These are phyloP conservation scores for Fusarium hainanense DNA, from an alignment of 2,329 filamentous ascomycete species.

Conservation along the genomic window DNA sequence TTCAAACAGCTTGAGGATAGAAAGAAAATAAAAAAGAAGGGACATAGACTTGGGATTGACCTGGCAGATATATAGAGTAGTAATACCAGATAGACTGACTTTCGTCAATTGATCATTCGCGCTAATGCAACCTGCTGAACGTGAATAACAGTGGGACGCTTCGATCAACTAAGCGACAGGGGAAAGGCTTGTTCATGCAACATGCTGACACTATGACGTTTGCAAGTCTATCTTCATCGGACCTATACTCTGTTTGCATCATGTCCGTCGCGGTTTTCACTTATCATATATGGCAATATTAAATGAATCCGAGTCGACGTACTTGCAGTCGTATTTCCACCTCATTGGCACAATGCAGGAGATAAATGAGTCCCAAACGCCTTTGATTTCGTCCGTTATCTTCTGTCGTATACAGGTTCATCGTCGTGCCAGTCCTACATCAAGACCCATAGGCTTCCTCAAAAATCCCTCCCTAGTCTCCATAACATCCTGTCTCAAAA, in stretches of 20 bases:
- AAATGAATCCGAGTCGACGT: fast-evolving
- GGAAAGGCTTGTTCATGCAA: neutral
- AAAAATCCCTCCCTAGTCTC: slow-evolving; percentile 84
- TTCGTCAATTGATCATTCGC: no score
- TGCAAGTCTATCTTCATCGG: no score
- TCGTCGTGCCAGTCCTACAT: slow-evolving; percentile 48
- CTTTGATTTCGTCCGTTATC: neutral
- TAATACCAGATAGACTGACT: fast-evolving
- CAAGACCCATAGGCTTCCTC: slow-evolving; percentile 78
- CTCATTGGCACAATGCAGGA: neutral
- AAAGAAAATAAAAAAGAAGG: no score
- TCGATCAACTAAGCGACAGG: fast-evolving
- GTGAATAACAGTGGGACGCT: neutral
- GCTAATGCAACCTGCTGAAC: neutral
- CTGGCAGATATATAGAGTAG: fast-evolving
- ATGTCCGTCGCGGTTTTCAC: no score
- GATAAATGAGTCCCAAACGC: neutral
- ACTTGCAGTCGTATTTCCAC: no score
- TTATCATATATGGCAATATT: no score
- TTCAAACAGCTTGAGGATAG: no score
- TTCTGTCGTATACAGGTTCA: neutral
- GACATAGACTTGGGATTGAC: neutral
- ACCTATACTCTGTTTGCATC: no score
- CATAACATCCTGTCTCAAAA: slow-evolving; percentile 68
- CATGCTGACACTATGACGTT: neutral